These are phyloP conservation scores for Stephania yunnanensis DNA, from an alignment of 164 flowering plant species.

Conservation along the genomic window DNA sequence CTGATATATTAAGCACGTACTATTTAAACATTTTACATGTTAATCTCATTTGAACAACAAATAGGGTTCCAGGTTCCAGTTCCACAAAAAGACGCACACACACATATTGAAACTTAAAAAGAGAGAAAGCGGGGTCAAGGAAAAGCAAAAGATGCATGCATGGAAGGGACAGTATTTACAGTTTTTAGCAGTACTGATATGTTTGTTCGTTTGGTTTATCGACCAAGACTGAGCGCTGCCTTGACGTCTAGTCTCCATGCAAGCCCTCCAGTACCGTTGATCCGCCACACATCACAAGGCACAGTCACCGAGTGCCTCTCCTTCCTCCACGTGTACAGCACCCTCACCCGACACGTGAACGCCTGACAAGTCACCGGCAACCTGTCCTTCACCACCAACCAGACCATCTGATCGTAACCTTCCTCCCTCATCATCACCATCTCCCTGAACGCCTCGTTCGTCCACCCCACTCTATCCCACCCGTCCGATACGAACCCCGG, in stretches of 20 bases:
- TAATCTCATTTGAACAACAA: not conserved
- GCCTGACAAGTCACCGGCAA: conserved; percentile 24
- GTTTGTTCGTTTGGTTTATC: conserved; percentile 17
- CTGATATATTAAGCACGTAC: no score
- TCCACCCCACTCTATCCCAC: conserved; percentile 52
- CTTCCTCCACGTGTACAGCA: conserved; percentile 45
- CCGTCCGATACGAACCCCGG: conserved; percentile 77
- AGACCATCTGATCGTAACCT: conserved; percentile 20
- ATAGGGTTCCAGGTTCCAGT: not conserved
- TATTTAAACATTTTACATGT: not conserved
- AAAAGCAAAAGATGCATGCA: not conserved
- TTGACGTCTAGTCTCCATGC: conserved; percentile 86
- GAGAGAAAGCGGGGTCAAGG: not conserved
- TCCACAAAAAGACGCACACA: not conserved
- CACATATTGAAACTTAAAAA: not conserved
- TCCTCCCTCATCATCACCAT: conserved; percentile 30
- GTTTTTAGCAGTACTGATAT: not conserved
- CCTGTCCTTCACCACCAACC: conserved; percentile 40
- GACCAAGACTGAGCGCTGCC: conserved; percentile 76
- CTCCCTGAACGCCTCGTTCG: conserved; percentile 48
- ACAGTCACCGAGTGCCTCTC: conserved; percentile 35
- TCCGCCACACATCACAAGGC: conserved; percentile 85
- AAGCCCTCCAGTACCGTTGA: conserved; percentile 54
- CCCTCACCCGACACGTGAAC: conserved; percentile 66
- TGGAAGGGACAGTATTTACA: conserved; percentile 22